Conservation (phyloP, 192 early-diverging fungal species). For the Podila minutissima region DNA sequence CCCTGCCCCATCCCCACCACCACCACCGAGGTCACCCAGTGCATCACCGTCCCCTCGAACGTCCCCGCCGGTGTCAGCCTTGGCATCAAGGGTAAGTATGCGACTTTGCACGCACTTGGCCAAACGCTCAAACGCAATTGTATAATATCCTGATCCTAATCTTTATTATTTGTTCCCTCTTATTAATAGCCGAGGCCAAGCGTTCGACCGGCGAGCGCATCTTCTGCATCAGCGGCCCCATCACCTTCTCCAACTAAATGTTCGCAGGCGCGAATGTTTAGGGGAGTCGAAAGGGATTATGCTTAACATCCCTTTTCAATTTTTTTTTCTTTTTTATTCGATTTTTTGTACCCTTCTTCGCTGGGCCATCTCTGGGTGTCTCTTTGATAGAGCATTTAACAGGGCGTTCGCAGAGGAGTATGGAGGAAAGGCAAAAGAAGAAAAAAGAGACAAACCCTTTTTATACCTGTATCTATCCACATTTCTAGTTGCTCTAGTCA, state of each 20-base stretch:
- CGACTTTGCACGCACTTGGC: neutral
- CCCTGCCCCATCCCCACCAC: constrained; percentile 41
- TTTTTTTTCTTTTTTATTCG: neutral
- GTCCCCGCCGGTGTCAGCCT: constrained; percentile 36
- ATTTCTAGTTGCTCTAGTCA: too few relatives aligned
- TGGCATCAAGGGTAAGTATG: constrained; percentile 15
- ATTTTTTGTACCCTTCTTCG: neutral
- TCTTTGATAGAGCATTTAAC: neutral
- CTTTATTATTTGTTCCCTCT: neutral
- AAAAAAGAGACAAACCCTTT: neutral
- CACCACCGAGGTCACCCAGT: constrained; percentile 26
- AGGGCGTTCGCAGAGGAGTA: neutral
- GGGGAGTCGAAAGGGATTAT: neutral
- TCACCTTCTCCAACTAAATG: constrained; percentile 40
- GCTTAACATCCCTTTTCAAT: neutral
- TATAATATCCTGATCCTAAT: neutral
- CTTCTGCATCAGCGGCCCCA: constrained; percentile 48
- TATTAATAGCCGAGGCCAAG: constrained; percentile 14
- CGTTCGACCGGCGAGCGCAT: constrained; percentile 7
- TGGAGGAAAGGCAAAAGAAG: neutral
- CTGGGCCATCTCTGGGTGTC: neutral
- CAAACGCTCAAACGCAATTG: neutral
- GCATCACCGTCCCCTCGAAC: constrained; percentile 41
- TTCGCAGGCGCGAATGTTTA: neutral
- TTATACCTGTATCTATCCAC: neutral